phyloP scores from a whole-genome alignment of 1,284 basidiomycete species.

The Pseudozyma thailandica region DNA sequence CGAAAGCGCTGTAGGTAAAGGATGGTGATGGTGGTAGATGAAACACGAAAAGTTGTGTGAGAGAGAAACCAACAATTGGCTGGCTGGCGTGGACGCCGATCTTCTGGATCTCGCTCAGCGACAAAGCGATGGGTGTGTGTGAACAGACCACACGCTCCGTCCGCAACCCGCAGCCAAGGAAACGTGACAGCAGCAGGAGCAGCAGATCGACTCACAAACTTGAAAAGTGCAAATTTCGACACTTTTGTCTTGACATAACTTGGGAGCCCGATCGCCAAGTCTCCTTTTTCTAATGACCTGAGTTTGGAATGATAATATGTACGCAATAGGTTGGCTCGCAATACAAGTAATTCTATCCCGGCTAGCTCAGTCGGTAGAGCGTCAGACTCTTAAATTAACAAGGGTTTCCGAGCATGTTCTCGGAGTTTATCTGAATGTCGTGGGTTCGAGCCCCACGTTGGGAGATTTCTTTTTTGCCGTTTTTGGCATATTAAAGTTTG shows the following conservation, averaged over 20 bases:
- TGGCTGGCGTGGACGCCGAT: slow-evolving; percentile 2
- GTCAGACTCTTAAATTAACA: slow-evolving; percentile 66
- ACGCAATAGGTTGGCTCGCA: not conserved
- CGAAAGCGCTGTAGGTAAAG: not conserved
- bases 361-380: slow-evolving; percentile 69
- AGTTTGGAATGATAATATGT: not conserved
- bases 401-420: slow-evolving; percentile 37
- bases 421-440: slow-evolving; percentile 62
- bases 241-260: not conserved
- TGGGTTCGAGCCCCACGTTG: slow-evolving; percentile 68
- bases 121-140: slow-evolving; percentile 1
- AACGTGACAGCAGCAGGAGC: too few species aligned
- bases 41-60: not conserved
- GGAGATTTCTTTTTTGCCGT: slow-evolving; percentile 53
- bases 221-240: not conserved
- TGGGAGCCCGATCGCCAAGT: slow-evolving; percentile 12
- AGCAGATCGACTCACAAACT: too few species aligned
- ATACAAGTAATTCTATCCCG: slow-evolving; percentile 49
- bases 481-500: too few species aligned
- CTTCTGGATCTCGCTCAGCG: not conserved
- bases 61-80: not conserved
- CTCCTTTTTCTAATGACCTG: not conserved
- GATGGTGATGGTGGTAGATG: not conserved
- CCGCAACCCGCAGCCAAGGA: too few species aligned
- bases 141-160: slow-evolving; percentile 1